Base-by-base conservation (phyloP, 202 grass and related monocot species). In the Digitaria exilis region DNA sequence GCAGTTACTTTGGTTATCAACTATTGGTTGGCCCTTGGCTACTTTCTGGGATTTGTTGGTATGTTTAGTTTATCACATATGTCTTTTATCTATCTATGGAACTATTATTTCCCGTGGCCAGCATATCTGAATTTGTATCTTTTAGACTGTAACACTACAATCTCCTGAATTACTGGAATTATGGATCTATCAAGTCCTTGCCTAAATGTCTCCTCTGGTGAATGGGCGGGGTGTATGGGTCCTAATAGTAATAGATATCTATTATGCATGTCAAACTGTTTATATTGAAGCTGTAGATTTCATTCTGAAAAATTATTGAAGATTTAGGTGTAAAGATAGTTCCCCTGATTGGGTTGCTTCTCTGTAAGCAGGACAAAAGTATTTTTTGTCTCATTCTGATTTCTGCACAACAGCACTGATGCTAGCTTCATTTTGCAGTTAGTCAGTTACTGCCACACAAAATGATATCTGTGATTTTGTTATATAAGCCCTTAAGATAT, bases 11-110 rank as follows among this genome's bases (percentile, higher is more conserved):
- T 93, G 81, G 78, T 94, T 67, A 94, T 94, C 9, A 68, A 96
- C 71, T 94, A 92, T 82, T 85, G 80, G 76, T 72, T 99, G 80
- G 77, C 93, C 45, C 63, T 96, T 21, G 89, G 65, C 75, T 99
- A 99, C 70, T 87, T 96, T 66, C 69, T 99, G 35, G 87, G 85
- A 61, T 94, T 99, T 89, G 6, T 94, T 69, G 93, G 96, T 99
- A 96, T 73, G 83, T 67, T 80, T 84, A 70, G 17, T 67, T 52
- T 67, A 56, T 70, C 76, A 52, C 28, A 30, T 0, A 21, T 63
- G 75, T 18, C 46, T 5, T 62, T 46, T 22, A 64, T 65, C 28
- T 15, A 12, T 78, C 25, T 6, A 32, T 72, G 24, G 77, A 76
- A 77, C 48, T 50, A 50, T 62, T 69, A 46, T 39, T 58, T 49